These are phyloP conservation scores for Fusarium hainanense DNA, from an alignment of 2,329 filamentous ascomycete genomes.

Conservation along the genomic window DNA sequence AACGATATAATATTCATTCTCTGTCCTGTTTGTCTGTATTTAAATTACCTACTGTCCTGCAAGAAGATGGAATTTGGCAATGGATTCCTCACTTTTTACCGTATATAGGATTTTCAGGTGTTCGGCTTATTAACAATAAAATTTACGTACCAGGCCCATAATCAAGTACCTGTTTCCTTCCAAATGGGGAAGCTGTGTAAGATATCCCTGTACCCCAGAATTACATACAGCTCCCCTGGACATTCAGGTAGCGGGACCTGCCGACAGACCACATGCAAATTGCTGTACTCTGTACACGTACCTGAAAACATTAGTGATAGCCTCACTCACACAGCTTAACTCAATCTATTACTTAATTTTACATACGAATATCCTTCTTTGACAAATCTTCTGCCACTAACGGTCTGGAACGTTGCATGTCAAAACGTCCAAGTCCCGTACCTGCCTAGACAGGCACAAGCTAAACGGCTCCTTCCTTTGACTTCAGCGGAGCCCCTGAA, in stretches of 20 bases:
- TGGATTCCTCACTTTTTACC: neutral
- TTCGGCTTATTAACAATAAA: constrained; percentile 17
- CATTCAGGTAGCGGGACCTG: constrained; percentile 7
- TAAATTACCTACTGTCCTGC: neutral
- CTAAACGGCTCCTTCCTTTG: constrained; percentile 25
- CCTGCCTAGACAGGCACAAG: constrained; percentile 8
- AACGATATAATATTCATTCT: too few species aligned
- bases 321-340: constrained; percentile 18
- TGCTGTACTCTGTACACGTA: constrained; percentile 17
- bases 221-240: constrained; percentile 11
- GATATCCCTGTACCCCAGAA: constrained; percentile 34
- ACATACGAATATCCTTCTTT: constrained; percentile 5
- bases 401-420: constrained; percentile 12
- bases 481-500: constrained; percentile 19
- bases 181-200: constrained; percentile 8
- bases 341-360: constrained; percentile 18
- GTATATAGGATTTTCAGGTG: constrained; percentile 9
- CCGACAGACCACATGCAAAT: constrained; percentile 31
- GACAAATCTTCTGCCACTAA: constrained; percentile 1
- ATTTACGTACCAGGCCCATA: constrained; percentile 21
- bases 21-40: neutral
- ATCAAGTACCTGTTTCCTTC: constrained; percentile 15
- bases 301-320: constrained; percentile 28
- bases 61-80: neutral
- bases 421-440: constrained; percentile 6